Conservation (phyloP, 148 eudicot species). For the Simmondsia chinensis region DNA sequence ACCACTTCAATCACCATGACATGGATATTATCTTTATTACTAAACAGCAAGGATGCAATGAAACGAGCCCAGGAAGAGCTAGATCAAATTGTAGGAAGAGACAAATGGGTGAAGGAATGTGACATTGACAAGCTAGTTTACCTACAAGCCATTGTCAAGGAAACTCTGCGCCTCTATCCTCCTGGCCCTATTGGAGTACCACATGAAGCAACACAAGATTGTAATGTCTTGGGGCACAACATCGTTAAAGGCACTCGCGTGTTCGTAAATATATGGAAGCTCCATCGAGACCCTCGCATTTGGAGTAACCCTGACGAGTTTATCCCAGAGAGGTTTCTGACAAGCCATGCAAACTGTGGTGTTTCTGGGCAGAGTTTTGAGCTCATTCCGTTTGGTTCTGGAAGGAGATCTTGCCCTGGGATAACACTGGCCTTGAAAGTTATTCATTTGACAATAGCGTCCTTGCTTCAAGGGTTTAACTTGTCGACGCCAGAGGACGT, state of each 20-base stretch:
- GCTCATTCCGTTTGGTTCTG: neutral
- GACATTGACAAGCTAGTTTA: slow-evolving; percentile 1
- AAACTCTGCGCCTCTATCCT: slow-evolving; percentile 3
- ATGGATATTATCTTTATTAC: slow-evolving; percentile 7
- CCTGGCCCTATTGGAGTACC: neutral
- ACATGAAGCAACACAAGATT: neutral
- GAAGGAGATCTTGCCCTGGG: neutral
- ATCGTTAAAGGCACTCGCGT: neutral
- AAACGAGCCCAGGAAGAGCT: slow-evolving; percentile 8
- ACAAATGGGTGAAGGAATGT: slow-evolving; percentile 3
- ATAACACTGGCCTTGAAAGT: neutral
- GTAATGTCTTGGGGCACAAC: neutral
- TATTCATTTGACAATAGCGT: neutral
- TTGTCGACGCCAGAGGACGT: neutral
- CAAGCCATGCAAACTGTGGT: neutral
- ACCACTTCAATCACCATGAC: neutral
- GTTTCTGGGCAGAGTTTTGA: neutral
- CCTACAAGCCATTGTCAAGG: slow-evolving; percentile 10
- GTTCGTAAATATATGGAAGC: slow-evolving; percentile 1
- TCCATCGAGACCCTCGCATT: slow-evolving; percentile 1
- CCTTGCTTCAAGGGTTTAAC: neutral
- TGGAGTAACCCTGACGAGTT: neutral
- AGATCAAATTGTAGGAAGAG: neutral
- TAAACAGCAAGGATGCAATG: neutral
- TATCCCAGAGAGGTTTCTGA: slow-evolving; percentile 2